Evolutionary conservation across 2,329 filamentous ascomycete species (phyloP).

Genomic region (Sporothrix euskadiensis): DNA sequence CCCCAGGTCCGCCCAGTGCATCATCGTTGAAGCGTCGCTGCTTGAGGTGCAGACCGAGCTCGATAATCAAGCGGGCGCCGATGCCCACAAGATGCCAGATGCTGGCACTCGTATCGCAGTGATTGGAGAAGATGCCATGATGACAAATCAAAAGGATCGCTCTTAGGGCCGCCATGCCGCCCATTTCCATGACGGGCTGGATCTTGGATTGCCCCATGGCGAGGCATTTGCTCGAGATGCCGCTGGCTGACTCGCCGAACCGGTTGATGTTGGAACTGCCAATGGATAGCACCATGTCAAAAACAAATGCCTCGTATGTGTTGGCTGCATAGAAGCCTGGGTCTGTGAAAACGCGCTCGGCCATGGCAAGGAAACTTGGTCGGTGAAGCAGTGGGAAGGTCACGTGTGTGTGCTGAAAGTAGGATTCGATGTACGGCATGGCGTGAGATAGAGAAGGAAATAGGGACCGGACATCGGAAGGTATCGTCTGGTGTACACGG

Average conservation of each 20-base stretch:
- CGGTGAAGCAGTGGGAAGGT: not conserved
- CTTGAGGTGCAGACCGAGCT: conserved; percentile 29
- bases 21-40: not conserved
- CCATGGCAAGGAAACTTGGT: not conserved
- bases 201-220: conserved; percentile 22
- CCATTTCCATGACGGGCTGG: not conserved
- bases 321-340: conserved; percentile 16
- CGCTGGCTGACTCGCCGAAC: conserved; percentile 20
- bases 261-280: conserved; percentile 27
- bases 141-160: conserved; percentile 28
- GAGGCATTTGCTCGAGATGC: not conserved
- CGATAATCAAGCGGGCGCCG: conserved; percentile 26
- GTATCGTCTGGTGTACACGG: not conserved
- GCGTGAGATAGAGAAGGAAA: not conserved
- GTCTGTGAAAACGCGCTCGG: not conserved
- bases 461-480: not conserved
- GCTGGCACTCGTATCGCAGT: conserved; percentile 27
- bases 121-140: conserved; percentile 27
- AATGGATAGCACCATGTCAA: conserved; percentile 30
- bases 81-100: conserved; percentile 28
- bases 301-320: conserved; percentile 25
- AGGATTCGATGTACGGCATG: not conserved
- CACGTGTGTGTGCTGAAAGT: conserved; percentile 5
- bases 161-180: conserved; percentile 10
- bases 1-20: too few species aligned